Percentiles rank a stretch among this genome's conserved stretches.
Conservation (phyloP, 306 rosid species). For the Abrus precatorius region DNA sequence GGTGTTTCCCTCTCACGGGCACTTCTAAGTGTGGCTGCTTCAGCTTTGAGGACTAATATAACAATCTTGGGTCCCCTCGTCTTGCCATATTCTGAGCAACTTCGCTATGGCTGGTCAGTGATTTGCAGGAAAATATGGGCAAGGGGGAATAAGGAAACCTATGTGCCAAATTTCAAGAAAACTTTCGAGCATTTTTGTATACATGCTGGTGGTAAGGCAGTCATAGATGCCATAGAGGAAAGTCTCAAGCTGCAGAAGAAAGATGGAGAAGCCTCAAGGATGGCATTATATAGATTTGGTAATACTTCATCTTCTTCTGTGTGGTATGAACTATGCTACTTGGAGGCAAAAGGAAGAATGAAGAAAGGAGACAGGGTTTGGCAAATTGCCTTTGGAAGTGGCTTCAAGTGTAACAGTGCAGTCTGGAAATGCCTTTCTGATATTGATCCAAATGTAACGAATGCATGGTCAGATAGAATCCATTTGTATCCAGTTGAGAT, state of each 20-base stretch:
- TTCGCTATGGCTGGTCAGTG: slow-evolving; percentile 53
- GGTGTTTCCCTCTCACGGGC: slow-evolving; percentile 66
- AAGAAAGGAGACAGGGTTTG: slow-evolving; percentile 72
- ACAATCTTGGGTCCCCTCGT: slow-evolving; percentile 62
- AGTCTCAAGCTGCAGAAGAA: slow-evolving; percentile 64
- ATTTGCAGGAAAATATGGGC: slow-evolving; percentile 52
- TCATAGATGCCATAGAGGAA: slow-evolving; percentile 66
- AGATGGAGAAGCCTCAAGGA: slow-evolving; percentile 79
- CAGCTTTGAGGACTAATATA: slow-evolving; percentile 66
- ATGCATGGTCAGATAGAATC: slow-evolving; percentile 75
- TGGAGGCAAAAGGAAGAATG: slow-evolving; percentile 73
- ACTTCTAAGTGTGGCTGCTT: slow-evolving; percentile 64
- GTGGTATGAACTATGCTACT: slow-evolving; percentile 72
- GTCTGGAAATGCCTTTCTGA: slow-evolving; percentile 71
- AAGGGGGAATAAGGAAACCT: slow-evolving; percentile 43
- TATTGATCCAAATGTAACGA: slow-evolving; percentile 59
- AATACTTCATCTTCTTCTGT: slow-evolving; percentile 78
- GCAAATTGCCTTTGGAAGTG: slow-evolving; percentile 83
- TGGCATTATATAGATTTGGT: slow-evolving; percentile 81
- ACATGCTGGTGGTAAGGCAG: slow-evolving; percentile 84
- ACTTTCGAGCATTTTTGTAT: slow-evolving; percentile 78
- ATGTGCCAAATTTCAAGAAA: slow-evolving; percentile 67
- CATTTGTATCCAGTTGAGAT: slow-evolving; percentile 62
- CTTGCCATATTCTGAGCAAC: slow-evolving; percentile 73
- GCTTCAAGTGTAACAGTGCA: slow-evolving; percentile 80